A percentile compares a stretch with the other conserved stretches of the same genome.
These are phyloP conservation scores for barrel medic (Medicago truncatula) DNA, from an alignment of 306 rosid species.

Conservation along the genomic window MtrunA17r5.0-ANR NC_053046.1:37552001-37552500, in stretches of 20 bases:
- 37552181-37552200: too few relatives aligned
- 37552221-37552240: neutral
- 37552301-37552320: neutral
- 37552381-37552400: neutral
- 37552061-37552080: too few relatives aligned
- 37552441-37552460: conserved; percentile 77
- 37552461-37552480: conserved; percentile 68
- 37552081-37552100: too few relatives aligned
- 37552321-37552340: neutral
- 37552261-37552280: neutral
- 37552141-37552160: too few relatives aligned
- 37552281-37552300: neutral
- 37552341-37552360: neutral
- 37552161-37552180: too few relatives aligned
- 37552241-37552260: too few relatives aligned
- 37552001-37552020: too few relatives aligned
- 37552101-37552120: too few relatives aligned
- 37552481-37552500: conserved; percentile 80
- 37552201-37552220: neutral
- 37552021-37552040: too few relatives aligned
- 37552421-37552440: conserved; percentile 88
- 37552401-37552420: conserved; percentile 44
- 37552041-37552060: too few relatives aligned
- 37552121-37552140: too few relatives aligned
- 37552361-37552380: neutral